phyloP scores from a whole-genome alignment of 441 rosid species.

The Arabidopsis hybrid region DNA sequence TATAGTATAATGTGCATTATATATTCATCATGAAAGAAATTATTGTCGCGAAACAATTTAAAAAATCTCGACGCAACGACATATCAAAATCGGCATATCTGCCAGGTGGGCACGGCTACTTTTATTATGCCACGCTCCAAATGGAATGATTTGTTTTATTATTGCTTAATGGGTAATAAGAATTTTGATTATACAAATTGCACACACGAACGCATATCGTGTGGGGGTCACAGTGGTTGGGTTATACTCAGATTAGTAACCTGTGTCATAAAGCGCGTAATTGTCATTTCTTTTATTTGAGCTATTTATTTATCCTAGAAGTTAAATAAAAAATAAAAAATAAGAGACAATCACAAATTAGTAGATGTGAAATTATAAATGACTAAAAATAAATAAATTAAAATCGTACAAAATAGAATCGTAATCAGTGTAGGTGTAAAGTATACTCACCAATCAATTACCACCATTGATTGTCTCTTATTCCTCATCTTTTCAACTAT shows the following conservation, averaged over 20 bases:
- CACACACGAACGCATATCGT: slow-evolving; percentile 26
- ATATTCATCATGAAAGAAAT: background rate
- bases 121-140: slow-evolving; percentile 10
- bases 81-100: slow-evolving; percentile 22
- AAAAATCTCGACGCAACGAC: slow-evolving; percentile 19
- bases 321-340: background rate
- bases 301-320: background rate
- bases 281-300: slow-evolving; percentile 15
- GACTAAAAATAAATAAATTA: background rate
- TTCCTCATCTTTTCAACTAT: slow-evolving; percentile 23
- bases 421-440: slow-evolving; percentile 25
- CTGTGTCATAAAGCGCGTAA: slow-evolving; percentile 22
- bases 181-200: slow-evolving; percentile 17
- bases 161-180: slow-evolving; percentile 18
- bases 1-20: slow-evolving; percentile 14
- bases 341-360: background rate
- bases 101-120: slow-evolving; percentile 33
- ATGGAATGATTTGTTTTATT: background rate
- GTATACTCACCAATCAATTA: slow-evolving; percentile 11
- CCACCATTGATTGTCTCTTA: no score
- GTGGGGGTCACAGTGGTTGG: slow-evolving; percentile 12
- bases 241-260: background rate
- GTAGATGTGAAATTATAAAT: background rate
- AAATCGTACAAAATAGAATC: background rate
- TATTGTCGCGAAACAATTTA: background rate